phyloP scores from a whole-genome alignment of 805 yeast species.

The Hemisphaericaspora nanyangensis region DNA sequence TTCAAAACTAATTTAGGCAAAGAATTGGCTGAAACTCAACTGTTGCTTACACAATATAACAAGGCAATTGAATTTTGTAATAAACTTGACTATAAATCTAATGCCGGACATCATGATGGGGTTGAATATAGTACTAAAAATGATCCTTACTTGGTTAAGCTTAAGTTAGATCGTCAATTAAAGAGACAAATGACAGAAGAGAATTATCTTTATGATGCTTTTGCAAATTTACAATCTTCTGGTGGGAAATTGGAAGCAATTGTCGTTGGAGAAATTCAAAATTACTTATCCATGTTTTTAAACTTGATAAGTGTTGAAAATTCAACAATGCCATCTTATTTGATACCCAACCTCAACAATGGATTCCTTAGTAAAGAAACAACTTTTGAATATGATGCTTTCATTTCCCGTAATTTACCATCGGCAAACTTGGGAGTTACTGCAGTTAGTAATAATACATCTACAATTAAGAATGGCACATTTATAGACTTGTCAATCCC shows the following conservation, averaged over 20 bases:
- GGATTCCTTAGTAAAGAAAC: slow-evolving; percentile 73
- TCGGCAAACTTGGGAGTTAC: slow-evolving; percentile 19
- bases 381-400: slow-evolving; percentile 84
- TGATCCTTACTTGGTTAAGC: slow-evolving; percentile 81
- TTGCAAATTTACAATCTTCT: slow-evolving; percentile 76
- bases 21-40: slow-evolving; percentile 45
- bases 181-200: slow-evolving; percentile 78
- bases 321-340: slow-evolving; percentile 60
- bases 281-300: slow-evolving; percentile 70
- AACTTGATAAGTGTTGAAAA: slow-evolving; percentile 70
- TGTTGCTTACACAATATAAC: slow-evolving; percentile 44
- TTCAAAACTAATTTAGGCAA: slow-evolving; percentile 71
- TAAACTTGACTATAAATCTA: slow-evolving; percentile 27
- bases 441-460: slow-evolving; percentile 22
- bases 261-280: slow-evolving; percentile 82
- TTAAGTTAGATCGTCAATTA: slow-evolving; percentile 70
- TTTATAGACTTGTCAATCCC: slow-evolving; percentile 40
- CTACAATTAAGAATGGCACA: slow-evolving; percentile 30
- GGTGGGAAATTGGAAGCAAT: slow-evolving; percentile 85
- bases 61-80: slow-evolving; percentile 65
- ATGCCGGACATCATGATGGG: slow-evolving; percentile 4
- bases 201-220: slow-evolving; percentile 84
- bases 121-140: slow-evolving; percentile 23
- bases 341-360: slow-evolving; percentile 54
- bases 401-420: slow-evolving; percentile 61